Percentiles rank a stretch among this genome's conserved stretches.
These are phyloP conservation scores for Leptographium radiaticola DNA, from an alignment of 2,329 filamentous ascomycete genomes.

Conservation along the genomic window DNA sequence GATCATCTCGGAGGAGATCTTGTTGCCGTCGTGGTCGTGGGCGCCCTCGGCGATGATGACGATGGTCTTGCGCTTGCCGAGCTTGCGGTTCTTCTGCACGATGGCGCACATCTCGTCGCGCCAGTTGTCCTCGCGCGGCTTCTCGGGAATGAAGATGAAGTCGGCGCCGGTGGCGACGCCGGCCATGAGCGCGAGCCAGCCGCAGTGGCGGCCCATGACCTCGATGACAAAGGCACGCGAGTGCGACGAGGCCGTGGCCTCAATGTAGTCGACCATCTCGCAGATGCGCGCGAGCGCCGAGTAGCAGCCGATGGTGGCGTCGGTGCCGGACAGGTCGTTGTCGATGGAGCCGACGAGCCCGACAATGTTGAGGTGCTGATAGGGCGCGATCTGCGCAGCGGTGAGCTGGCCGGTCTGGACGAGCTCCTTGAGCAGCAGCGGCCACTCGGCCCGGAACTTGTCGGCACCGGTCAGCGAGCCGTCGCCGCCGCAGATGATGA, in stretches of 20 bases:
- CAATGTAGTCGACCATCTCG: conserved; percentile 91
- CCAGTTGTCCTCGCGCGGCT: conserved; percentile 80
- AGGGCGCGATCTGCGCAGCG: conserved; percentile 57
- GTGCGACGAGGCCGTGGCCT: conserved; percentile 88
- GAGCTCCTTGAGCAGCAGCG: conserved; percentile 72
- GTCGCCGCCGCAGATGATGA: conserved; percentile 95
- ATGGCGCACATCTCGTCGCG: conserved; percentile 74
- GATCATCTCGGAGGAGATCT: conserved; percentile 69
- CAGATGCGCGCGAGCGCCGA: conserved; percentile 88
- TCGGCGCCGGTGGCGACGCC: conserved; percentile 91
- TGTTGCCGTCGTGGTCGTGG: conserved; percentile 69
- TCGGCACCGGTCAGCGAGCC: conserved; percentile 93
- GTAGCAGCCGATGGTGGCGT: conserved; percentile 95
- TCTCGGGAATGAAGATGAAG: conserved; percentile 94
- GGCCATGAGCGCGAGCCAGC: conserved; percentile 93
- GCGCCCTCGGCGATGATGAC: conserved; percentile 96
- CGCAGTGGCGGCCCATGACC: conserved; percentile 96
- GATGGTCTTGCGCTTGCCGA: conserved; percentile 94
- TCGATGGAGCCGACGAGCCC: conserved; percentile 95
- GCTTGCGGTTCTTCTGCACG: conserved; percentile 54
- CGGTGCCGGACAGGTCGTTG: conserved; percentile 94
- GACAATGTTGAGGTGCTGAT: conserved; percentile 85
- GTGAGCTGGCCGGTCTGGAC: conserved; percentile 61
- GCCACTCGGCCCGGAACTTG: conserved; percentile 86
- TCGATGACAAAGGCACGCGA: conserved; percentile 95